Base-by-base conservation (phyloP, 1,139 yeast genomes). In the Saccharomyces hybrid region DNA sequence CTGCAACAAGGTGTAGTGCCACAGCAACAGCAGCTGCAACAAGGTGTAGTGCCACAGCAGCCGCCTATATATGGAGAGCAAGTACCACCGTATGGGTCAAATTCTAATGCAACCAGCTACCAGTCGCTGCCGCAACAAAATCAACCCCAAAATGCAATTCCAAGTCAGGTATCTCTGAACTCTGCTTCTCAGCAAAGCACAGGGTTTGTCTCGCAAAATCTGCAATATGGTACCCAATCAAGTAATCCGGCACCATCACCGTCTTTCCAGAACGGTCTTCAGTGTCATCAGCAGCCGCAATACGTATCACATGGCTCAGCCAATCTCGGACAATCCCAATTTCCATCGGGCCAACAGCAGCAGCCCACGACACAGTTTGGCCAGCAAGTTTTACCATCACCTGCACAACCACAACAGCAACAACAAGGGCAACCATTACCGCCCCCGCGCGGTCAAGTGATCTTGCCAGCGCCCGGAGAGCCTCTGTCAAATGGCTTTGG, bases 371-470 rank as follows among this genome's bases (percentile, higher is more conserved):
- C 25, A 4, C 44, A 38, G 44, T 38, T 38, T 38, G 44, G 11
- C 20, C 44, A 38, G 20, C 44, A 20, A 11, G 44, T 11, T 20
- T 38, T 38, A 38, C 44, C 44, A 13, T n/a, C 44, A 11, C 44
- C 25, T 38, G 25, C 9, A 31, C 59, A 32, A 20, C 58, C 46
- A 2, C 56, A 47, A 32, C 54, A 46, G 31, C 44, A 38, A 11
- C 58, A 54, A 26, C 28, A 26, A 26, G 28, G 28, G 48, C 57
- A 53, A 38, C 60, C 53, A 41, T 23, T 31, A 11, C 58, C 23
- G 25, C 52, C 25, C 23, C 31, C 5, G 23, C 34, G 47, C 20
- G 34, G 28, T 5, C 25, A 25, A 26, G 41, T 47, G 25, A 25
- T 6, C 11, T 13, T 13, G n/a, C 13, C 44, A 14, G 29, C 42